These are phyloP conservation scores for Aurantiochytrium sp. DNA, from an alignment of 108 stramenopile species.

Conservation along the genomic window DNA sequence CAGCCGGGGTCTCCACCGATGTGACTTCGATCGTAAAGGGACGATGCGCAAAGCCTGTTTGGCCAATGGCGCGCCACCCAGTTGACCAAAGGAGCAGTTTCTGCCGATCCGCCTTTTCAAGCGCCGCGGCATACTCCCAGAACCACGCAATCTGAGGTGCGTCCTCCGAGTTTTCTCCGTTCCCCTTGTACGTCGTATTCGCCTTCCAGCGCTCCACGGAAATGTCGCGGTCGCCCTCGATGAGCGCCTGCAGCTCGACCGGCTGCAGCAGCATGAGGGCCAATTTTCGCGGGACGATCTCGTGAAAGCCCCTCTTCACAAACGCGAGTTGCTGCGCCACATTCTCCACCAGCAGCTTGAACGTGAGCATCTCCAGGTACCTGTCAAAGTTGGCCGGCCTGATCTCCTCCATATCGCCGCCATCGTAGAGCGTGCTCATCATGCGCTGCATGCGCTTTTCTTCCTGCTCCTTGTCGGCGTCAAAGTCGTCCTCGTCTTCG, in stretches of 20 bases:
- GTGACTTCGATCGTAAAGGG: background rate
- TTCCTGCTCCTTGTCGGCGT: background rate
- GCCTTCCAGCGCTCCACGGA: background rate
- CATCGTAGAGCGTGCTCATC: background rate
- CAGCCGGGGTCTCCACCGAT: background rate
- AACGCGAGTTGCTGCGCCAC: background rate
- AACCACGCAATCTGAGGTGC: background rate
- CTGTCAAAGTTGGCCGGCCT: background rate
- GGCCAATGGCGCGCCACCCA: conserved; percentile 10
- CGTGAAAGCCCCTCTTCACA: conserved; percentile 22
- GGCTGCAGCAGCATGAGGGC: background rate
- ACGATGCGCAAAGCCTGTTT: conserved; percentile 6
- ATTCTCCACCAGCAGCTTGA: conserved; percentile 21
- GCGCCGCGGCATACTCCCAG: background rate
- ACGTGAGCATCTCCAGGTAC: conserved; percentile 8
- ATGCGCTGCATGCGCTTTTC: conserved; percentile 4
- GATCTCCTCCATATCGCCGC: background rate
- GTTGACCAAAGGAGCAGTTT: conserved; percentile 18
- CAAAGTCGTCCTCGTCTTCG: background rate
- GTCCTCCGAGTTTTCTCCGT: background rate
- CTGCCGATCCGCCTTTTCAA: background rate
- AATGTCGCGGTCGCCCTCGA: conserved; percentile 17
- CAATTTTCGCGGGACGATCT: background rate
- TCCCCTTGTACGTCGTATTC: background rate
- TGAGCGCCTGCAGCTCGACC: background rate